These are phyloP conservation scores for Plasmodium cynomolgi DNA, from an alignment of 169 alveolate genomes.

Conservation along the genomic window DNA sequence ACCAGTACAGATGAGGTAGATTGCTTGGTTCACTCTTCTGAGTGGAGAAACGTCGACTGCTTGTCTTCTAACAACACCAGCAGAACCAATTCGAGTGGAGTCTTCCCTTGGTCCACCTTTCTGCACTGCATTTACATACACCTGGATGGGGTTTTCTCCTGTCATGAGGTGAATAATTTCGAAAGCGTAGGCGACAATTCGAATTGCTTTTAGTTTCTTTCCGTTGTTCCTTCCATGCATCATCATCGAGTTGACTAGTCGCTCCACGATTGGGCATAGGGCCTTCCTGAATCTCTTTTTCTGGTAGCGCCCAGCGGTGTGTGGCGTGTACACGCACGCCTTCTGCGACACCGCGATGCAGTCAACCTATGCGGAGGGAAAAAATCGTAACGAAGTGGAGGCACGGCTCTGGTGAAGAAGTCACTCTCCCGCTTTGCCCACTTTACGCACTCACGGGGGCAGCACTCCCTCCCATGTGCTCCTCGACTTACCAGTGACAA, in stretches of 20 bases:
- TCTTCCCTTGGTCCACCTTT: conserved; percentile 99
- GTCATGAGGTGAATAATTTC: conserved; percentile 97
- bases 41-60: conserved; percentile 99
- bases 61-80: conserved; percentile 99
- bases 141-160: conserved; percentile 98
- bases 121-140: conserved; percentile 97
- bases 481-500: conserved; percentile 90
- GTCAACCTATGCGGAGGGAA: conserved; percentile 85
- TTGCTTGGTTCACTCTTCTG: conserved; percentile 99
- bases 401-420: background rate
- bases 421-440: background rate
- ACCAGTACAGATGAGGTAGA: conserved; percentile 97
- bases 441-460: background rate
- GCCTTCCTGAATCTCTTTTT: conserved; percentile 99
- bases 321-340: conserved; percentile 98
- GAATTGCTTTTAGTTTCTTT: conserved; percentile 97
- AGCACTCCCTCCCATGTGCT: background rate
- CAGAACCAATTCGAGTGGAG: conserved; percentile 98
- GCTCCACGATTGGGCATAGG: conserved; percentile 99
- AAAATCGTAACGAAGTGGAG: conserved; percentile 1
- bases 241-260: conserved; percentile 94
- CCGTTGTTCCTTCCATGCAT: conserved; percentile 98
- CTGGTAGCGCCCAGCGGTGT: conserved; percentile 99
- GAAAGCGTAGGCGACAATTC: conserved; percentile 98
- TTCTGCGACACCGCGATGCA: conserved; percentile 94